A percentile compares a stretch with the other conserved stretches of the same genome.
phyloP scores from a whole-genome alignment of 495 filamentous ascomycete genomes.

The Penicillium roqueforti region DNA sequence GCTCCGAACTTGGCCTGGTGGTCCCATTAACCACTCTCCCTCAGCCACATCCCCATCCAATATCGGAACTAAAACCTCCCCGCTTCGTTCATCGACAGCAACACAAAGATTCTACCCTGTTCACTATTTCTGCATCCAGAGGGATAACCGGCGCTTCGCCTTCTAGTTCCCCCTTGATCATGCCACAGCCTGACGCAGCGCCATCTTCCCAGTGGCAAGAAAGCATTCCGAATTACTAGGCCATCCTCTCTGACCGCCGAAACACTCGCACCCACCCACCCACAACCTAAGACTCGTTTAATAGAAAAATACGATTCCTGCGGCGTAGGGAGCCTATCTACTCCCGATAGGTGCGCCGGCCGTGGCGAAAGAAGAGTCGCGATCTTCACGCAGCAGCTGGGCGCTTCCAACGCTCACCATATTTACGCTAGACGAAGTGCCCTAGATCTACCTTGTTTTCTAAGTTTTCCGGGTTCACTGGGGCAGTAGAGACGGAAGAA shows the following conservation, averaged over 20 bases:
- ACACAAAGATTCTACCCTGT: slow-evolving; percentile 42
- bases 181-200: slow-evolving; percentile 31
- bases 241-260: slow-evolving; percentile 39
- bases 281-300: slow-evolving; percentile 32
- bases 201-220: slow-evolving; percentile 36
- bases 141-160: slow-evolving; percentile 34
- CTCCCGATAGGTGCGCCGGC: slow-evolving; percentile 41
- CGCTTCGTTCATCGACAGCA: slow-evolving; percentile 29
- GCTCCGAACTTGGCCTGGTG: slow-evolving; percentile 44
- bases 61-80: slow-evolving; percentile 35
- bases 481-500: background rate
- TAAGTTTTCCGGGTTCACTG: too few relatives aligned
- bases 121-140: slow-evolving; percentile 25
- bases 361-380: slow-evolving; percentile 33
- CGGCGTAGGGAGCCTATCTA: slow-evolving; percentile 47
- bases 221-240: slow-evolving; percentile 38
- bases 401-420: slow-evolving; percentile 44
- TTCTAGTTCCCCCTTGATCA: slow-evolving; percentile 3
- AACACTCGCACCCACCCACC: slow-evolving; percentile 37
- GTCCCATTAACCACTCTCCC: slow-evolving; percentile 37
- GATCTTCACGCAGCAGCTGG: slow-evolving; percentile 29
- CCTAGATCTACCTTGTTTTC: too few relatives aligned
- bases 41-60: slow-evolving; percentile 42
- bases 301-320: slow-evolving; percentile 16
- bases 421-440: slow-evolving; percentile 46